Percentiles rank a stretch among this genome's conserved stretches.
phyloP scores from a whole-genome alignment of 768 basidiomycete species.

The Trametes gibbosa region DNA sequence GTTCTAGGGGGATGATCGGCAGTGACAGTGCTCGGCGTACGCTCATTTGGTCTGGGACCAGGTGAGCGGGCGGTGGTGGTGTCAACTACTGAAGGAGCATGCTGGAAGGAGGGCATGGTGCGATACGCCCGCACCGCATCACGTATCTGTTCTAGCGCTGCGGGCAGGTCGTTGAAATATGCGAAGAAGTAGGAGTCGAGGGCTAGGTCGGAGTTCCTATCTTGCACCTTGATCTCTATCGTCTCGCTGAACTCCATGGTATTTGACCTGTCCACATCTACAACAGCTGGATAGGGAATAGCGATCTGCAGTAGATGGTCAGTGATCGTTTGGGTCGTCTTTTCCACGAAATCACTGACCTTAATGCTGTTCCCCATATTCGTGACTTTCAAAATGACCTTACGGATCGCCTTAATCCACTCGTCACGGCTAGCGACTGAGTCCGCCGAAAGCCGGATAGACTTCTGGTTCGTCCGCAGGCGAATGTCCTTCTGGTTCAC shows the following conservation, averaged over 20 bases:
- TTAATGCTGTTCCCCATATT: slow-evolving; percentile 97
- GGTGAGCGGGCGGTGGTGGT: slow-evolving; percentile 25
- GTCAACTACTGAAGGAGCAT: slow-evolving; percentile 25
- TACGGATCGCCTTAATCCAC: slow-evolving; percentile 94
- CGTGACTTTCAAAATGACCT: slow-evolving; percentile 93
- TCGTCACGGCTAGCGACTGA: slow-evolving; percentile 83
- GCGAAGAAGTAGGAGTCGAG: slow-evolving; percentile 93
- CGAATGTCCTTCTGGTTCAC: slow-evolving; percentile 76
- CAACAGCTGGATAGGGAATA: slow-evolving; percentile 85
- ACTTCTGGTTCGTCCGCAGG: slow-evolving; percentile 79
- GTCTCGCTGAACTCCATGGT: slow-evolving; percentile 97
- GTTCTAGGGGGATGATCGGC: slow-evolving; percentile 27
- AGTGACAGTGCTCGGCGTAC: slow-evolving; percentile 38
- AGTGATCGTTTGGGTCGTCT: too few relatives aligned
- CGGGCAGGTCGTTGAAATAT: slow-evolving; percentile 82
- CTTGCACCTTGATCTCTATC: slow-evolving; percentile 89
- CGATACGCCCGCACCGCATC: slow-evolving; percentile 65
- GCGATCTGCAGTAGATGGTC: slow-evolving; percentile 87
- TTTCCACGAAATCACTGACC: slow-evolving; percentile 39
- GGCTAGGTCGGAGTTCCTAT: slow-evolving; percentile 74
- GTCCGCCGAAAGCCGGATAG: slow-evolving; percentile 68
- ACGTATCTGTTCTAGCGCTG: slow-evolving; percentile 78
- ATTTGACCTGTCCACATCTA: slow-evolving; percentile 84
- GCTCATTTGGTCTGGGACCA: slow-evolving; percentile 32
- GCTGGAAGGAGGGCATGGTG: slow-evolving; percentile 12